A percentile compares a stretch with the other conserved stretches of the same genome.
Conservation (phyloP, 192 early-diverging fungal species). For the Coemansia sp. region DNA sequence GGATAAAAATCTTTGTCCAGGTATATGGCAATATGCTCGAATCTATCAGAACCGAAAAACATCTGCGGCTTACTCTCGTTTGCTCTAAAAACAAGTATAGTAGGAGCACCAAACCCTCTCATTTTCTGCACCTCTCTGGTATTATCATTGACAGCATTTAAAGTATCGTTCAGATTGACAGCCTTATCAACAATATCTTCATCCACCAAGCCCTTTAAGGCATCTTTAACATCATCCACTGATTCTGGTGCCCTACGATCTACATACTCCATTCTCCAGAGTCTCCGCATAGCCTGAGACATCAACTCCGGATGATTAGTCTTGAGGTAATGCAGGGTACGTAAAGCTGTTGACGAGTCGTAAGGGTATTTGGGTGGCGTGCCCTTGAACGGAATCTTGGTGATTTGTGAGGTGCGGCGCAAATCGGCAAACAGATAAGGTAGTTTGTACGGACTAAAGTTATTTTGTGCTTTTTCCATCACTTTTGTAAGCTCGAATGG, state of each 20-base stretch:
- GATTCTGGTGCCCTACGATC: conserved; percentile 26
- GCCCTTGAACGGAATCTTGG: conserved; percentile 43
- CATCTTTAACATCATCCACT: conserved; percentile 25
- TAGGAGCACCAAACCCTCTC: conserved; percentile 42
- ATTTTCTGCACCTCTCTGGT: conserved; percentile 16
- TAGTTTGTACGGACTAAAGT: conserved; percentile 38
- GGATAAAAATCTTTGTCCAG: conserved; percentile 35
- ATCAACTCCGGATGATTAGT: conserved; percentile 18
- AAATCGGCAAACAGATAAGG: conserved; percentile 35
- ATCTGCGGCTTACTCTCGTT: conserved; percentile 24
- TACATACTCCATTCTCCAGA: conserved; percentile 43
- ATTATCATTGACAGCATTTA: conserved; percentile 22
- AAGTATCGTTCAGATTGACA: conserved; percentile 6
- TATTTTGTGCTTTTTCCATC: conserved; percentile 36
- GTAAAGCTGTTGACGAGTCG: conserved; percentile 24
- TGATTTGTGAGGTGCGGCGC: conserved; percentile 32
- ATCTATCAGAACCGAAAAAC: conserved; percentile 48
- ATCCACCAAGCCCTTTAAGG: conserved; percentile 17
- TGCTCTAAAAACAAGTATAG: conserved; percentile 33
- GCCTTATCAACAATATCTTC: conserved; percentile 24
- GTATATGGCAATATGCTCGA: conserved; percentile 46
- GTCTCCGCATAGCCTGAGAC: conserved; percentile 30
- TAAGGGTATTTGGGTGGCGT: conserved; percentile 36
- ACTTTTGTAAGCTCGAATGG: conserved; percentile 31
- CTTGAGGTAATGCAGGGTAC: conserved; percentile 43